These are phyloP conservation scores for Pseudocercospora vitis DNA, from an alignment of 2,329 filamentous ascomycete genomes.

Conservation along the genomic window DNA sequence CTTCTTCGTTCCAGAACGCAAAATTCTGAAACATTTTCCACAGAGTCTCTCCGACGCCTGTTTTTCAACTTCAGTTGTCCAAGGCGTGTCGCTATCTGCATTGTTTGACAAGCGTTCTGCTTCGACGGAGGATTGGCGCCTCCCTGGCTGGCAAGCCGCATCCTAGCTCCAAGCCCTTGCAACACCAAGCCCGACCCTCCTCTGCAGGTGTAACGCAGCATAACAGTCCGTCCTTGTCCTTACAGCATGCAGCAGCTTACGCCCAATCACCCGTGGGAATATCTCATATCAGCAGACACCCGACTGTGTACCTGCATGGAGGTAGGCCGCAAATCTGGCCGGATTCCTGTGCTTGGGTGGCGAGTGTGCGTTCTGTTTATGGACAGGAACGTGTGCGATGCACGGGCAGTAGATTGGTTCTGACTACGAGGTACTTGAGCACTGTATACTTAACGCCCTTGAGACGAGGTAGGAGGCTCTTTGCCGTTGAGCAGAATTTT, in stretches of 20 bases:
- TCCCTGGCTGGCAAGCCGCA: conserved; percentile 16
- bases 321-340: conserved; percentile 19
- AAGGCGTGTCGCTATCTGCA: conserved; percentile 1
- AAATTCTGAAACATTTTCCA: conserved; percentile 12
- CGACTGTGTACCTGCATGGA: conserved; percentile 14
- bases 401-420: conserved; percentile 14
- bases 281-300: too few species aligned
- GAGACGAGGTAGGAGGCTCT: conserved; percentile 17
- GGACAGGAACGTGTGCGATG: conserved; percentile 2
- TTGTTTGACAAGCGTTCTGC: conserved; percentile 9
- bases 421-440: conserved; percentile 1
- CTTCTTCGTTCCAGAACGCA: not conserved
- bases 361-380: conserved; percentile 10
- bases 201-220: conserved; percentile 6
- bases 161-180: conserved; percentile 17
- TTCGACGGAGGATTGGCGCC: conserved; percentile 10
- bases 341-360: conserved; percentile 2
- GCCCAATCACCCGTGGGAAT: too few species aligned
- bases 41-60: conserved; percentile 8
- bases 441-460: conserved; percentile 17
- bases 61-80: not conserved
- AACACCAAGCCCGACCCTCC: too few species aligned
- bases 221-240: too few species aligned
- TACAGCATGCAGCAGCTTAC: conserved; percentile 14
- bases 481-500: conserved; percentile 11